Conservation (phyloP, 179 eudicot genomes). For the Silene vulgaris region DNA sequence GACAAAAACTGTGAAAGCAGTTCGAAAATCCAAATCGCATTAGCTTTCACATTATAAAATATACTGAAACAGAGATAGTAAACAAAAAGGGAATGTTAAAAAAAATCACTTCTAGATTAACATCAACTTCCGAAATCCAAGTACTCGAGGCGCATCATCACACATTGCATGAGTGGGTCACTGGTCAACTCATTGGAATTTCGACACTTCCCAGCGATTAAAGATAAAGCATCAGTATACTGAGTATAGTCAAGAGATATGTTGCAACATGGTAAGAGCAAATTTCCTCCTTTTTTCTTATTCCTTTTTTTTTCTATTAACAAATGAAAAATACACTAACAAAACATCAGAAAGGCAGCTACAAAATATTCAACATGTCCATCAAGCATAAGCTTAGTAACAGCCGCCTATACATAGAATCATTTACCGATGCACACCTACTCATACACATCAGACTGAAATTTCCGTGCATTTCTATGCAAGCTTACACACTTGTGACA, state of each 20-base stretch:
- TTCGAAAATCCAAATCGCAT: background rate
- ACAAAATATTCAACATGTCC: background rate
- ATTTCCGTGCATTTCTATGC: background rate
- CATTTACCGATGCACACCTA: background rate
- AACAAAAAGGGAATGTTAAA: background rate
- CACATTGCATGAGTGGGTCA: background rate
- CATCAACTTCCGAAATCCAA: background rate
- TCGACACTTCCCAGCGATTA: background rate
- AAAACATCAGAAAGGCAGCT: background rate
- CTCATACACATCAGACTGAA: background rate
- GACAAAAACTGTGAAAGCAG: slow-evolving; percentile 3
- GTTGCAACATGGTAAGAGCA: background rate
- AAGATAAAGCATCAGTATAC: slow-evolving; percentile 3
- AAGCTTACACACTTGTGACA: background rate
- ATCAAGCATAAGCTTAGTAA: background rate
- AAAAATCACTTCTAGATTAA: background rate
- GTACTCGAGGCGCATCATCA: background rate
- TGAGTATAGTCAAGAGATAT: background rate
- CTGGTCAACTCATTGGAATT: background rate
- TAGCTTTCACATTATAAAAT: background rate
- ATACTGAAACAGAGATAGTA: background rate
- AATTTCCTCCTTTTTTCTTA: background rate
- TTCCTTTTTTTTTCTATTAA: no score
- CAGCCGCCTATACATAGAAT: background rate
- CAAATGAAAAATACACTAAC: background rate